Base-by-base conservation (phyloP, 805 yeast genomes). In the Candida vaughaniae region DNA sequence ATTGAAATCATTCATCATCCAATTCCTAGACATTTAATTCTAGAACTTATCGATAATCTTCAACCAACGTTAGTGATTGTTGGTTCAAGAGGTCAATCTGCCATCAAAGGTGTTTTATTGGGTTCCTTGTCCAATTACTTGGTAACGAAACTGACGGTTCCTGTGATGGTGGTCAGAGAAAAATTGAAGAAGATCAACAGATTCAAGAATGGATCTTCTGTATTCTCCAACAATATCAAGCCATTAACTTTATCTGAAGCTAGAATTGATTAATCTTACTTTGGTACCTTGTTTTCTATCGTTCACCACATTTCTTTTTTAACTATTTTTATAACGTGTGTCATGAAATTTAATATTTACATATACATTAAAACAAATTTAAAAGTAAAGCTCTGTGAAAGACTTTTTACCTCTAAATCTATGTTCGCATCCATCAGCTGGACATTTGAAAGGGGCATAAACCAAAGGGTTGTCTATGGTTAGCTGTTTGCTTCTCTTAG, bases 121-220 rank as follows among this genome's bases (percentile, higher is more conserved):
- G 91, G 91, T 3, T 78, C 85, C 2, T 69, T 84, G 40, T 80
- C 87, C 3, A 83, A 83, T 49, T 82, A 83, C 55, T 62, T 83
- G 44, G 87, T 83, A 12, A 78, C 86, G 12, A 78, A 80, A 55
- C 75, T 82, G 49, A 64, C 80, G 12, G 86, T 80, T 2, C 90
- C 91, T 0, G 90, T 83, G 16, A 83, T 83, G 91, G 90, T 83
- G 33, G 91, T 84, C 15, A 70, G 85, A 42, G 76, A 77, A 47
- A 83, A 81, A 55, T 68, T 84, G 52, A 82, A 82, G 64, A 82
- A 82, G 62, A 71, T 80, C 45, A 75, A 80, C 41, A 71, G 81
- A 48, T 75, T 77, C 57, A 69, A 67, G 56, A 52, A 54, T 32
- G 73, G 74, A 7, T 56, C 67, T 26, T 66, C 74, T 32, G 73